Evolutionary conservation across 2,329 filamentous ascomycete species (phyloP).

Genomic region (Xylariaceae sp.): DNA sequence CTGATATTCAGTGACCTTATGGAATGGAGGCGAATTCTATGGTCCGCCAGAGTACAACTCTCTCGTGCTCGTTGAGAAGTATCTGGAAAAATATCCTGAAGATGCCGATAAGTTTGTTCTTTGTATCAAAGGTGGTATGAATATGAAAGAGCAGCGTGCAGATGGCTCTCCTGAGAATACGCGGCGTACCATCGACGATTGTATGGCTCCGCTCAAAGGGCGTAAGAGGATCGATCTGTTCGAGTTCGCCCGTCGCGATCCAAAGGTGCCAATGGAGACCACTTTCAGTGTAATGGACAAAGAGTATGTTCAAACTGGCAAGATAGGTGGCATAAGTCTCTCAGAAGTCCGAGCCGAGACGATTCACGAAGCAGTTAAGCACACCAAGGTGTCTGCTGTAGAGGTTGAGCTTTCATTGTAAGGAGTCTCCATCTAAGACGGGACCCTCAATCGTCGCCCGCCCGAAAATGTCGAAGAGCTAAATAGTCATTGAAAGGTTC

Average conservation of each 20-base stretch:
- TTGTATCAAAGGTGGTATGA: constrained; percentile 52
- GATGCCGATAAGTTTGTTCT: constrained; percentile 54
- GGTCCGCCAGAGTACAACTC: constrained; percentile 49
- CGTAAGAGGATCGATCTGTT: constrained; percentile 52
- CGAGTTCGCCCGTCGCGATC: constrained; percentile 48
- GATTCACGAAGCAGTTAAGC: constrained; percentile 33
- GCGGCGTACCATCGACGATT: constrained; percentile 47
- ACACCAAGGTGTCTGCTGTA: constrained; percentile 32
- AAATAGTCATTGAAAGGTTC: constrained; percentile 17
- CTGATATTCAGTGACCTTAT: constrained; percentile 32
- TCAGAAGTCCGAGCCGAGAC: constrained; percentile 38
- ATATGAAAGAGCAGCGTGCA: constrained; percentile 27
- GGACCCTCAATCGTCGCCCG: background rate
- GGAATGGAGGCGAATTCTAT: constrained; percentile 57
- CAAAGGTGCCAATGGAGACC: constrained; percentile 33
- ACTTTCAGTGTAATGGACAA: constrained; percentile 33
- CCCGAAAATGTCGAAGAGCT: constrained; percentile 3
- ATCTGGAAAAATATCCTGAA: constrained; percentile 54
- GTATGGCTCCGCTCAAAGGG: constrained; percentile 37
- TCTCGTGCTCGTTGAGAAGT: constrained; percentile 48
- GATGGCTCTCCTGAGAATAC: constrained; percentile 47
- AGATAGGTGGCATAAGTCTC: constrained; percentile 39
- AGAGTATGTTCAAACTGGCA: constrained; percentile 37
- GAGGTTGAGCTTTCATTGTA: constrained; percentile 38
- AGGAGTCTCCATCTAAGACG: constrained; percentile 3